Evolutionary conservation across 2,329 filamentous ascomycete genomes (phyloP).

Genomic region (Samsoniella hepiali): DNA sequence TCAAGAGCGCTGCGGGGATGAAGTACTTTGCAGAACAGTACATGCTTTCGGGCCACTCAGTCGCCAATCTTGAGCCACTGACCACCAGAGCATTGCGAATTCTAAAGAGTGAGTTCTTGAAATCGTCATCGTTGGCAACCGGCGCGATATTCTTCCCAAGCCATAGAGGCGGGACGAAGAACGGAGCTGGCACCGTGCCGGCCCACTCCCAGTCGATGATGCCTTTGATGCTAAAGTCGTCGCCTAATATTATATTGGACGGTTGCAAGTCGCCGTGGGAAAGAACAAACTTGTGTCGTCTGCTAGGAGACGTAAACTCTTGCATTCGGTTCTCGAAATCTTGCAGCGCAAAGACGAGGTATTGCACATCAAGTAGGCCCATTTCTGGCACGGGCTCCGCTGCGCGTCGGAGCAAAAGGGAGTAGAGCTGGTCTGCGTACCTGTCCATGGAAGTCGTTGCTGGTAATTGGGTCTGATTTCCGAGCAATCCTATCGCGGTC

Average conservation of each 20-base stretch:
- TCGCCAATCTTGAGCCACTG: not conserved
- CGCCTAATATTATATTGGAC: slow-evolving; percentile 15
- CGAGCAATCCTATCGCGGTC: not conserved
- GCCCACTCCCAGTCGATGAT: slow-evolving; percentile 20
- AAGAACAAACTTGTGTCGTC: slow-evolving; percentile 4
- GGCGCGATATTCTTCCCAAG: slow-evolving; percentile 7
- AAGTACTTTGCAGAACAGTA: not conserved
- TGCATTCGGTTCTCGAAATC: slow-evolving; percentile 2
- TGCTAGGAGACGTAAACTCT: not conserved
- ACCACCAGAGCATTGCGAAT: not conserved
- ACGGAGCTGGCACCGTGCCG: not conserved
- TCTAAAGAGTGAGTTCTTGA: not conserved
- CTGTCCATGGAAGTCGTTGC: not conserved
- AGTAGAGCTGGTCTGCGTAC: not conserved
- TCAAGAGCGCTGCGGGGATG: slow-evolving; percentile 4
- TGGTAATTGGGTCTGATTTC: not conserved
- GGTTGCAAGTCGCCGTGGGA: slow-evolving; percentile 16
- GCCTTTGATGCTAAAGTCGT: slow-evolving; percentile 11
- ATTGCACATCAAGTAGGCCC: not conserved
- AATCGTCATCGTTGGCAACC: not conserved
- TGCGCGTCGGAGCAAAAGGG: not conserved
- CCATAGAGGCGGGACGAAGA: slow-evolving; percentile 14
- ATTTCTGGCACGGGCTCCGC: not conserved
- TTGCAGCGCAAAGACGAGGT: slow-evolving; percentile 10
- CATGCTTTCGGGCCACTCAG: slow-evolving; percentile 9